These are phyloP conservation scores for Rubia balearica DNA, from an alignment of 305 asterid genomes.

Conservation along the genomic window DNA sequence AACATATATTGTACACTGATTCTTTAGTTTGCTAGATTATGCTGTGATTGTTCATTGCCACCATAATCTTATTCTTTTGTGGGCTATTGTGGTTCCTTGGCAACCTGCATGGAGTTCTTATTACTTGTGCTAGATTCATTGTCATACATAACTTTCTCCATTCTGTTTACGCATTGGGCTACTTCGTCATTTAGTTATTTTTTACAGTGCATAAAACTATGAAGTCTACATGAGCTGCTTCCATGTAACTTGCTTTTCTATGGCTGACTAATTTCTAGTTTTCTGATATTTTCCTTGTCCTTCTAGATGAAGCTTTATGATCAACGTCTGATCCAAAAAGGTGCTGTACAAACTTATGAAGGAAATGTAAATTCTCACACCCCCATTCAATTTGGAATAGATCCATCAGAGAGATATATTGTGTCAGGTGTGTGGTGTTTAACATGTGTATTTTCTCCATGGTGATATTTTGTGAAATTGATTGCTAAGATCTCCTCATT, in stretches of 20 bases:
- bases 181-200: neutral
- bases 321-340: constrained; percentile 59
- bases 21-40: neutral
- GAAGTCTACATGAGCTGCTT: neutral
- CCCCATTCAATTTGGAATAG: constrained; percentile 73
- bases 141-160: neutral
- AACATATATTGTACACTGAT: neutral
- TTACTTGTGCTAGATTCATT: neutral
- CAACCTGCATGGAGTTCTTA: neutral
- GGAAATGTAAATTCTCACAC: constrained; percentile 78
- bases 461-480: constrained; percentile 12
- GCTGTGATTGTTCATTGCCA: neutral
- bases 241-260: neutral
- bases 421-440: constrained; percentile 52
- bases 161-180: neutral
- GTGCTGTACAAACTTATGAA: constrained; percentile 73
- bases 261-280: neutral
- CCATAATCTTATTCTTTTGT: neutral
- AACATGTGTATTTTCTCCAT: constrained; percentile 7
- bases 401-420: constrained; percentile 69
- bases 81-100: neutral
- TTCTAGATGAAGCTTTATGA: constrained; percentile 81
- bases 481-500: constrained; percentile 18
- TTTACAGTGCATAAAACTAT: neutral
- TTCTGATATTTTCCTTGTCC: constrained; percentile 1